Evolutionary conservation across 2,329 filamentous ascomycete species (phyloP), one percentile per base, ranked within the genome.

Genomic region (Aureobasidium sp.): DNA sequence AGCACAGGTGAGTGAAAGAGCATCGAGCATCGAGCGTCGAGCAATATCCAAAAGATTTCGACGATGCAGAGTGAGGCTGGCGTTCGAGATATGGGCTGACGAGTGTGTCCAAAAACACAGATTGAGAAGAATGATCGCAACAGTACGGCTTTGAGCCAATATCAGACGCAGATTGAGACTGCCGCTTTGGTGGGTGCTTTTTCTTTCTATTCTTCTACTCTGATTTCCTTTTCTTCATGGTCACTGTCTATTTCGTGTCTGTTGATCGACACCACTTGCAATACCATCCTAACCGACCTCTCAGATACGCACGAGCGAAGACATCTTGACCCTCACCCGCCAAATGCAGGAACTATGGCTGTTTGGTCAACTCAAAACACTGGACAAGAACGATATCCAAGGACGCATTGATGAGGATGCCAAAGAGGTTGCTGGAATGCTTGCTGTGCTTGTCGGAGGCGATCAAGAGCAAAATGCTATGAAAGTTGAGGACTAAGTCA

Each of bases 271-370:
- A 21, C 1, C 21, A 21, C 21, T 1, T 21, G 21, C 21, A 21
- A 29, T 21, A 9, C 30, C 3, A 42, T 60, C 36, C 21, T 29
- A 8, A 39, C 34, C 10, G 21, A 10, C 11, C 25, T 21, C 44
- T 69, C 62, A 83, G 83, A 80, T 86, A 64, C 81, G 82, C 61
- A 80, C 82, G 1, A 81, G 82, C 14, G 85, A 88, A 73, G 84
- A 87, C 60, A 76, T 86, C 11, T 77, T 85, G 62, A 78, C 79
- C 13, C 71, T 88, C 14, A 85, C 83, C 30, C 80, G 85, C 27
- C 78, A 81, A 29, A 76, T 88, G 73, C 86, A 88, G 69, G 85
- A 88, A 68, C 77, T 84, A 27, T 88, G 85, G 85, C 75, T 87
- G 6, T 87, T 86, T 67, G 85, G 85, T 3, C 82, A 83, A 62